Percentiles rank a stretch among this genome's conserved stretches.
Conservation (phyloP, 108 stramenopile genomes). For the Cyclotella cryptica region DNA sequence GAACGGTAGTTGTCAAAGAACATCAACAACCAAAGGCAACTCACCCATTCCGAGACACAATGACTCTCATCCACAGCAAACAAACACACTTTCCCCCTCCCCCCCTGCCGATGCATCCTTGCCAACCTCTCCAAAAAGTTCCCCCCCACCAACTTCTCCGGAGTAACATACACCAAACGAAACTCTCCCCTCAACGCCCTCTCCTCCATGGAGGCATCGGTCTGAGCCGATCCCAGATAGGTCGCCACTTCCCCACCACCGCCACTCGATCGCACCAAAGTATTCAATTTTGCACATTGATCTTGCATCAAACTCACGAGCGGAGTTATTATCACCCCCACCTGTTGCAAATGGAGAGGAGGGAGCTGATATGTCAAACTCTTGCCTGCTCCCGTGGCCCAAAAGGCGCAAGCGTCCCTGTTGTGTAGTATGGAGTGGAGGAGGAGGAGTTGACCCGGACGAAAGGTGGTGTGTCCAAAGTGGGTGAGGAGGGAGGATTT, state of each 20-base stretch:
- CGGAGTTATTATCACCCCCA: slow-evolving; percentile 73
- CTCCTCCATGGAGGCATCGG: slow-evolving; percentile 57
- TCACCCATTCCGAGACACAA: slow-evolving; percentile 92
- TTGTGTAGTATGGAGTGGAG: slow-evolving; percentile 39
- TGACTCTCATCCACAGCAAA: slow-evolving; percentile 96
- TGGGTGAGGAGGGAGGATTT: slow-evolving; percentile 40
- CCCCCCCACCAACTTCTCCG: slow-evolving; percentile 77
- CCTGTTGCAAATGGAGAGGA: slow-evolving; percentile 64
- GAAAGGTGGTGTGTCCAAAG: slow-evolving; percentile 53
- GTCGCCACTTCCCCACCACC: slow-evolving; percentile 45
- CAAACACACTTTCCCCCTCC: slow-evolving; percentile 53
- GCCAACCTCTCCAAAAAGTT: slow-evolving; percentile 61
- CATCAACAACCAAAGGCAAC: slow-evolving; percentile 38
- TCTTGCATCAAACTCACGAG: slow-evolving; percentile 94
- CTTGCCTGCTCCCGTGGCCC: slow-evolving; percentile 96
- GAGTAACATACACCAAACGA: slow-evolving; percentile 90
- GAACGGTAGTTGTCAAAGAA: too few relatives aligned
- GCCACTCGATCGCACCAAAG: slow-evolving; percentile 15
- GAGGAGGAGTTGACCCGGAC: slow-evolving; percentile 44
- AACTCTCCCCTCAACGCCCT: slow-evolving; percentile 65
- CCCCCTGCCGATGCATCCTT: slow-evolving; percentile 34
- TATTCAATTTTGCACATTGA: slow-evolving; percentile 81
- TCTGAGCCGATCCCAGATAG: slow-evolving; percentile 73
- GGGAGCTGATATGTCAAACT: slow-evolving; percentile 91
- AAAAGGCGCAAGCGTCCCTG: slow-evolving; percentile 78